Percentiles rank a stretch among this genome's conserved stretches.
phyloP scores from a whole-genome alignment of 257 asterid species.

The Solanum lycopersicoides region DNA sequence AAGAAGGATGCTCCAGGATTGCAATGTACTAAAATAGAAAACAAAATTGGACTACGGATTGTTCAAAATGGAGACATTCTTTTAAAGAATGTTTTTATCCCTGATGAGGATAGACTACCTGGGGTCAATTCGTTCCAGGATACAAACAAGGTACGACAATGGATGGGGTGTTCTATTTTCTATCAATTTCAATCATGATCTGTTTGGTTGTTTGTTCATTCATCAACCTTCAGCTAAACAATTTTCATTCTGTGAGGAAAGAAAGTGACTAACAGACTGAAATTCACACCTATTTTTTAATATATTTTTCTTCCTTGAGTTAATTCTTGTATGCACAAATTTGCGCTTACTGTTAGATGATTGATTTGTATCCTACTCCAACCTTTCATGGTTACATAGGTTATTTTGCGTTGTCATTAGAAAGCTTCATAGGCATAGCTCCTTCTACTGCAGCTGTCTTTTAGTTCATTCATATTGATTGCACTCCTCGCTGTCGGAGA shows the following conservation, averaged over 20 bases:
- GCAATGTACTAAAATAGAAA: constrained; percentile 87
- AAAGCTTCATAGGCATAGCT: neutral
- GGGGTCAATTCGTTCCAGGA: constrained; percentile 93
- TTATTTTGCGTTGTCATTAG: neutral
- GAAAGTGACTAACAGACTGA: neutral
- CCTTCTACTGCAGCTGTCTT: neutral
- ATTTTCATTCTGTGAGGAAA: neutral
- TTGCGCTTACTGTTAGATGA: neutral
- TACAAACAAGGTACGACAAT: constrained; percentile 65
- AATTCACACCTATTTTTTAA: neutral
- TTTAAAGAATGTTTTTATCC: constrained; percentile 67
- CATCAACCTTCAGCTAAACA: neutral
- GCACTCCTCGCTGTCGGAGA: neutral
- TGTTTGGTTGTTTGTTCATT: neutral
- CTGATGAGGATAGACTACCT: constrained; percentile 87
- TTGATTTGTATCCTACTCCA: neutral
- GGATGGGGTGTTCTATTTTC: neutral
- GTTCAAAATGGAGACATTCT: constrained; percentile 96
- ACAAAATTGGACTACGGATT: constrained; percentile 85
- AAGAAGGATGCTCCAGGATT: constrained; percentile 82
- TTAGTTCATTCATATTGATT: neutral
- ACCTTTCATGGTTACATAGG: neutral
- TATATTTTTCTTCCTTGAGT: neutral
- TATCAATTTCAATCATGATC: neutral
- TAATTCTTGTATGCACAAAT: neutral